Conservation (phyloP, 176 grass and related monocot genomes). For the Avena sativa region DNA sequence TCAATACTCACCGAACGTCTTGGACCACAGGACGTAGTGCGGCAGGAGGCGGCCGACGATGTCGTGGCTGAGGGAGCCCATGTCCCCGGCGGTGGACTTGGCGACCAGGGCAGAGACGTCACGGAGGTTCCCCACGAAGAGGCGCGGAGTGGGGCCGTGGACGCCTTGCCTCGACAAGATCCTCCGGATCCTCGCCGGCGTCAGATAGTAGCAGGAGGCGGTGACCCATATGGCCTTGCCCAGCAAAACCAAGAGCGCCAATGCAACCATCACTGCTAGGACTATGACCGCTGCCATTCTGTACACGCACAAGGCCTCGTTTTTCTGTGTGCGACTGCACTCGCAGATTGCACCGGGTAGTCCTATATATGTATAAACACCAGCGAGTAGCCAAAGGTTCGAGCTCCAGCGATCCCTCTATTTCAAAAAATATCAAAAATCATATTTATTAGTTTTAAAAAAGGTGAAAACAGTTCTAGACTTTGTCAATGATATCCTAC, state of each 20-base stretch:
- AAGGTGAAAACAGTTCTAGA: too few relatives aligned
- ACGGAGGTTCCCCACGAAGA: slow-evolving; percentile 77
- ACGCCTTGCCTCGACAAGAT: slow-evolving; percentile 70
- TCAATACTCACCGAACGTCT: slow-evolving; percentile 62
- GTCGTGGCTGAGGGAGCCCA: slow-evolving; percentile 73
- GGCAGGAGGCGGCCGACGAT: slow-evolving; percentile 86
- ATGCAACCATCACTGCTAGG: background rate
- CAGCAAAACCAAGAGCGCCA: slow-evolving; percentile 51
- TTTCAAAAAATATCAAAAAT: too few relatives aligned
- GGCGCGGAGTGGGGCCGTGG: slow-evolving; percentile 52
- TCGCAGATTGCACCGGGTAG: slow-evolving; percentile 20
- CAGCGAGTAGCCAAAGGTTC: background rate
- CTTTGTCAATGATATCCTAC: too few relatives aligned
- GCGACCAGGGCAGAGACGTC: slow-evolving; percentile 65
- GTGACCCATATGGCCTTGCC: slow-evolving; percentile 65
- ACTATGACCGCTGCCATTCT: slow-evolving; percentile 17
- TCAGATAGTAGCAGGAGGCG: slow-evolving; percentile 72
- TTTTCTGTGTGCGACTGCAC: slow-evolving; percentile 12
- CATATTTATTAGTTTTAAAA: too few relatives aligned
- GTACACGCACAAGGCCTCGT: slow-evolving; percentile 21
- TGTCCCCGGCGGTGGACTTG: slow-evolving; percentile 60
- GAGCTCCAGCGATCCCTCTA: too few relatives aligned
- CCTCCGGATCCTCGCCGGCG: slow-evolving; percentile 63
- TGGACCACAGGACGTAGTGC: slow-evolving; percentile 86
- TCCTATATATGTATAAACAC: background rate